Evolutionary conservation across 495 filamentous ascomycete genomes (phyloP), one percentile per base, ranked within the genome.

Genomic region (Daldinia loculata): DNA sequence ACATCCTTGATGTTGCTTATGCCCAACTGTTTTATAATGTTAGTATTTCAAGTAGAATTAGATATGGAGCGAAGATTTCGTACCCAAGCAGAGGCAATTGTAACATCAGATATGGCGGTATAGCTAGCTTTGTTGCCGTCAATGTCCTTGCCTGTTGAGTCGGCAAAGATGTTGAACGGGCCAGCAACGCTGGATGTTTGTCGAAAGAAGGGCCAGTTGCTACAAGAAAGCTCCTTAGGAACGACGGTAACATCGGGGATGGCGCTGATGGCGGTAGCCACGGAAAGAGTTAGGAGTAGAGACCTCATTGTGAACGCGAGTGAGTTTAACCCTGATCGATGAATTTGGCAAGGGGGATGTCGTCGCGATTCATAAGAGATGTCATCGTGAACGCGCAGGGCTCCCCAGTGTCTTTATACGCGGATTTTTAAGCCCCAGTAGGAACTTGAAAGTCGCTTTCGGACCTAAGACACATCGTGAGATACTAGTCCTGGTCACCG

Each of bases 201-300:
- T 0, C 62, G 71, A 51, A 32, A 74, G 66, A 74, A 74, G 1
- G 71, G 71, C 62, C 61, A 74, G 61, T 74, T 74, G 62, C 71
- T 74, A 36, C 71, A 74, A 14, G 32, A 32, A 29, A 48, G 32
- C 24, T 80, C 77, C 70, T 70, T 69, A 1, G 56, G 66, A 22
- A 74, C 66, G 0, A 65, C 61, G 22, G 48, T 60, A 27, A 74
- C 9, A 6, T 74, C 12, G 19, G 71, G 71, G 27, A 74, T 43
- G 7, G 66, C 71, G 5, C 17, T n/a, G 52, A 66, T 66, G 26
- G 57, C 55, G 27, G 43, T 53, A 3, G 57, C 71, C 38, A 34
- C 41, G 41, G 70, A 22, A 15, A 74, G 56, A 1, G 61, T 55
- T 24, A 61, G 2, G 30, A 69, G 22, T 14, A 66, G 36, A 27